Evolutionary conservation across 345 rosid species (phyloP).

Genomic region (Populus nigra): DNA sequence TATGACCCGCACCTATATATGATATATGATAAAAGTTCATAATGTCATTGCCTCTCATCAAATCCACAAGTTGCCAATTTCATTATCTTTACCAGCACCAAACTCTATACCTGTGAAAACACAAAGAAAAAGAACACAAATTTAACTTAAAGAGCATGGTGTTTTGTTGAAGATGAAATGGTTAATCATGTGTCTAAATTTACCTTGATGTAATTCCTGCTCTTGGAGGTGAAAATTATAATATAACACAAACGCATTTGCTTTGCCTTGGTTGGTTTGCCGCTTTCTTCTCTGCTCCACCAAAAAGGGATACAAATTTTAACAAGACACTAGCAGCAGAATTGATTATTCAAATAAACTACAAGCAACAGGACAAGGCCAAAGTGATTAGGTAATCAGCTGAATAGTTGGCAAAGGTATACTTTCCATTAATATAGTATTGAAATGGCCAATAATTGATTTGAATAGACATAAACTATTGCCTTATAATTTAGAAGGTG

Average conservation of each 20-base stretch:
- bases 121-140: not conserved
- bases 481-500: slow-evolving; percentile 1
- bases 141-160: slow-evolving; percentile 5
- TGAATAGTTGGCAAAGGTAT: slow-evolving; percentile 8
- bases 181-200: slow-evolving; percentile 6
- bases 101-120: slow-evolving; percentile 19
- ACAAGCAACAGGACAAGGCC: slow-evolving; percentile 14
- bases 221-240: slow-evolving; percentile 40
- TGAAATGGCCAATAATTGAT: slow-evolving; percentile 6
- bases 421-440: not conserved
- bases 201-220: slow-evolving; percentile 28
- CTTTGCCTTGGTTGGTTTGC: slow-evolving; percentile 57
- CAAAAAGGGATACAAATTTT: slow-evolving; percentile 18
- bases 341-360: not conserved
- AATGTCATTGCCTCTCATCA: slow-evolving; percentile 18
- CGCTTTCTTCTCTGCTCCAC: slow-evolving; percentile 68
- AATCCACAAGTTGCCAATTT: slow-evolving; percentile 18
- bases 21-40: slow-evolving; percentile 6
- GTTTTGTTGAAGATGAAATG: not conserved
- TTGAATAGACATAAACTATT: not conserved
- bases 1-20: slow-evolving; percentile 18
- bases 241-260: slow-evolving; percentile 81
- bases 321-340: slow-evolving; percentile 6
- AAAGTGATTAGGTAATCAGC: slow-evolving; percentile 9
- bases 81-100: slow-evolving; percentile 27